Evolutionary conservation across 805 yeast species (phyloP).

Genomic region (Cyberlindnera japonica): DNA sequence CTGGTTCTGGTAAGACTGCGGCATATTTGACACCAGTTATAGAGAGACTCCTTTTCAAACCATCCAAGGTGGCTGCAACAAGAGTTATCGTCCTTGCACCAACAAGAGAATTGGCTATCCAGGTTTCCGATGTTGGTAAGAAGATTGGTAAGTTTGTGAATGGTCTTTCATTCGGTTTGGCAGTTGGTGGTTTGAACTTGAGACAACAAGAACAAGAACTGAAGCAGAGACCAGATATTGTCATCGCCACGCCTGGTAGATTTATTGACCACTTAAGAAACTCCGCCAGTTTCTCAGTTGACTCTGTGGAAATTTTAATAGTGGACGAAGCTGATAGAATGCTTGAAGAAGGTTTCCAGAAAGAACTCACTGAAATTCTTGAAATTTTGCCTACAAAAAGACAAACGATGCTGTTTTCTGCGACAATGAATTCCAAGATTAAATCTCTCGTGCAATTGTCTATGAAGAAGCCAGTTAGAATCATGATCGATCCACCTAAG

Average conservation of each 20-base stretch:
- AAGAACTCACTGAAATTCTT: conserved; percentile 87
- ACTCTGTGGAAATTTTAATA: conserved; percentile 85
- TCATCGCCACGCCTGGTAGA: conserved; percentile 98
- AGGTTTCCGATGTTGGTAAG: conserved; percentile 89
- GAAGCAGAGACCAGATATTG: conserved; percentile 90
- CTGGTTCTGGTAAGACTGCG: conserved; percentile 99
- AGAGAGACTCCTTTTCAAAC: conserved; percentile 87
- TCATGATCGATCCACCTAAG: conserved; percentile 96
- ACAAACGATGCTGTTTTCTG: conserved; percentile 92
- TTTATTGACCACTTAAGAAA: conserved; percentile 95
- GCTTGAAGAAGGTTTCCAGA: conserved; percentile 98
- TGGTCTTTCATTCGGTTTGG: conserved; percentile 83
- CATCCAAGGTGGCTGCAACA: conserved; percentile 80
- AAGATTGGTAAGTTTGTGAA: conserved; percentile 74
- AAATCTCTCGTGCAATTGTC: conserved; percentile 85
- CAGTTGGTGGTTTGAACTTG: conserved; percentile 96
- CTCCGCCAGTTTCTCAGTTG: conserved; percentile 89
- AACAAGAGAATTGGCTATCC: conserved; percentile 97
- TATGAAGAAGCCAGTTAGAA: conserved; percentile 83
- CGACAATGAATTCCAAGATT: conserved; percentile 95
- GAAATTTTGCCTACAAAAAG: conserved; percentile 83
- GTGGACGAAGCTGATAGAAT: conserved; percentile 98
- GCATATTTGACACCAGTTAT: conserved; percentile 96
- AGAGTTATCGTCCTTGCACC: conserved; percentile 91
- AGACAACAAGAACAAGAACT: conserved; percentile 95